Evolutionary conservation across 495 filamentous ascomycete genomes (phyloP), one percentile per base, ranked within the genome.

Genomic region (Sordaria brevicollis): DNA sequence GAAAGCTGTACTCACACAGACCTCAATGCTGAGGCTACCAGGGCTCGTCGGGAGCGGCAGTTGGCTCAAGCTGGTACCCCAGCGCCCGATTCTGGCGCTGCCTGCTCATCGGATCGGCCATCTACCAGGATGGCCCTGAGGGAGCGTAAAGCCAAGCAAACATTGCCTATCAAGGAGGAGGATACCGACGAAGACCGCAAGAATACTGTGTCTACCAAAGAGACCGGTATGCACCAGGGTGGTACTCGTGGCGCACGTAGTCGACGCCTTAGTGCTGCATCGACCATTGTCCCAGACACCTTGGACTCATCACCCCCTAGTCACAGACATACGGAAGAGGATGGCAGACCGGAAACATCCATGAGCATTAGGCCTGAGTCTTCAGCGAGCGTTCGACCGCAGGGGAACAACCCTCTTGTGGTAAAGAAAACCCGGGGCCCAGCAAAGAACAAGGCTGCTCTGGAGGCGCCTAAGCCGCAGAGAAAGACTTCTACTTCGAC

Each of bases 1-100:
- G 83, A 78, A 31, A 96, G 92, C 79, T 92, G 84, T 75, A 89
- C 81, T n/a, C 83, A 85, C 6, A 89, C 94, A 74, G 93, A 97
- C 21, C 83, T 96, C 35, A 87, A 89, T 71, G 86, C 86, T 2
- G 87, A 89, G 77, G 88, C 89, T 21, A 86, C 83, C 41, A 80
- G 89, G 69, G 79, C 83, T 67, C 81, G 88, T 69, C 81, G 85
- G 67, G 91, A 91, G 67, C 87, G 91, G 6, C 88, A 91, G 71
- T 70, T 85, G 29, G 69, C 79, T 0, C 77, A 81, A 34, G 72
- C 79, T 15, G 37, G 72, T 25, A 68, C 78, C 1, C 71, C 75
- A 29, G 69, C 78, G 11, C 72, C 77, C 25, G 77, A 79, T 0
- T 74, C 82, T 1, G 71, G 79, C 9, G 79, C 79, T 35, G 68